Evolutionary conservation across 805 yeast species (phyloP).

Genomic region (Metschnikowia anglica): DNA sequence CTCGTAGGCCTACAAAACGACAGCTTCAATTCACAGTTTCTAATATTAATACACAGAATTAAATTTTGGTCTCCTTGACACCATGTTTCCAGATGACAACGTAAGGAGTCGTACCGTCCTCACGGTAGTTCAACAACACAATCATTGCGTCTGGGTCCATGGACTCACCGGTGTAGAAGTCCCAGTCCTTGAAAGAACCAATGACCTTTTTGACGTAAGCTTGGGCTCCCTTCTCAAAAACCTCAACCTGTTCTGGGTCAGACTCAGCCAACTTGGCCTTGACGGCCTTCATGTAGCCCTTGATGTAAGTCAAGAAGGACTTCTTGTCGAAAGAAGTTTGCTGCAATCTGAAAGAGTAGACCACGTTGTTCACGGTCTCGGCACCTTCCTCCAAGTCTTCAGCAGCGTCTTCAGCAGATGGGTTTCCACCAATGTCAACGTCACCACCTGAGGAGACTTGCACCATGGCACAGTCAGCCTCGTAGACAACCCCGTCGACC

Average conservation of each 20-base stretch:
- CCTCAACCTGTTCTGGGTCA: slow-evolving; percentile 82
- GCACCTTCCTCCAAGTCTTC: slow-evolving; percentile 81
- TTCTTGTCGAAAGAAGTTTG: slow-evolving; percentile 96
- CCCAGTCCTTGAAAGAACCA: slow-evolving; percentile 97
- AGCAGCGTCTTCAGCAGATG: slow-evolving; percentile 94
- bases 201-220: slow-evolving; percentile 94
- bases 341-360: slow-evolving; percentile 97
- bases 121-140: slow-evolving; percentile 98
- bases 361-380: slow-evolving; percentile 96
- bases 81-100: slow-evolving; percentile 99
- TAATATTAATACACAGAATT: slow-evolving; percentile 33
- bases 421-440: slow-evolving; percentile 99
- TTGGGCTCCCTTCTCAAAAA: slow-evolving; percentile 96
- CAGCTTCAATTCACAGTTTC: slow-evolving; percentile 7
- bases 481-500: slow-evolving; percentile 91
- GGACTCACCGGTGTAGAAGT: slow-evolving; percentile 98
- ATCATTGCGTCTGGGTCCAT: slow-evolving; percentile 99
- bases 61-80: slow-evolving; percentile 84
- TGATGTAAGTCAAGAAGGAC: slow-evolving; percentile 93
- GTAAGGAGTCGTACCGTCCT: slow-evolving; percentile 97
- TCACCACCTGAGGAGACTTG: slow-evolving; percentile 80
- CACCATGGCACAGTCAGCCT: slow-evolving; percentile 95
- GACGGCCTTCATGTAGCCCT: slow-evolving; percentile 97
- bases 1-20: too few relatives aligned
- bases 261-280: slow-evolving; percentile 88